Evolutionary conservation across 1,139 yeast genomes (phyloP).

Genomic region (Blastobotrys ciferrii): DNA sequence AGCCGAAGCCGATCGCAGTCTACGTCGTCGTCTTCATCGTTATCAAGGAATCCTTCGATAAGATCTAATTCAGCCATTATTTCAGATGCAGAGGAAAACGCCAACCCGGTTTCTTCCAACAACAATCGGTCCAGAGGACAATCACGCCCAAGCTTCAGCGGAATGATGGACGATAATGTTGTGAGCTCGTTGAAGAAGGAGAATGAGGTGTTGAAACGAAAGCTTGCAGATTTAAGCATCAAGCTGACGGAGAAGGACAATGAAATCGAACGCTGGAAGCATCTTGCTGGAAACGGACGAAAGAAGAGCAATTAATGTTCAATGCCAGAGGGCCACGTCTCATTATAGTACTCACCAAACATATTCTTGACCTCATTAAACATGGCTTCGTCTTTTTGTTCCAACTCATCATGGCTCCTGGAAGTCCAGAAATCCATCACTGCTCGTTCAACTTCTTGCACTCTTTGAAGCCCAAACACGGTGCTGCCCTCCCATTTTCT

Average conservation of each 20-base stretch:
- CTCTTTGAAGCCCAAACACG: constrained; percentile 69
- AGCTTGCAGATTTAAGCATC: constrained; percentile 34
- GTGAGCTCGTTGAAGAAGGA: constrained; percentile 29
- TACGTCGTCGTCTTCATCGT: constrained; percentile 30
- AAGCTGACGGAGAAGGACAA: constrained; percentile 33
- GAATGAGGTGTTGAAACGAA: constrained; percentile 34
- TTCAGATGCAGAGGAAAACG: constrained; percentile 30
- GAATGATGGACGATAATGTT: constrained; percentile 4
- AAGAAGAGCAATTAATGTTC: constrained; percentile 31
- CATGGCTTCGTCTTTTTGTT: constrained; percentile 44
- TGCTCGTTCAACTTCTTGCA: constrained; percentile 63
- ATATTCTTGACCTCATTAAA: constrained; percentile 45
- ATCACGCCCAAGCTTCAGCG: constrained; percentile 25
- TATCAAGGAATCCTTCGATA: constrained; percentile 33
- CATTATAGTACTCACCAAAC: constrained; percentile 57
- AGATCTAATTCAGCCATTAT: constrained; percentile 28
- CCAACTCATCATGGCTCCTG: constrained; percentile 33
- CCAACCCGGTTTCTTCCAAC: neutral
- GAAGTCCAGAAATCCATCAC: constrained; percentile 56
- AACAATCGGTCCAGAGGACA: constrained; percentile 10
- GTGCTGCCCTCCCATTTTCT: constrained; percentile 62
- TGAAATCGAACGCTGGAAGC: constrained; percentile 31
- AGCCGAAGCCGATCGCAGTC: constrained; percentile 34
- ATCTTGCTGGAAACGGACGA: neutral
- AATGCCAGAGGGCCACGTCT: constrained; percentile 73